Evolutionary conservation across 1,139 yeast genomes (phyloP).

Genomic region (Blastobotrys indianensis): DNA sequence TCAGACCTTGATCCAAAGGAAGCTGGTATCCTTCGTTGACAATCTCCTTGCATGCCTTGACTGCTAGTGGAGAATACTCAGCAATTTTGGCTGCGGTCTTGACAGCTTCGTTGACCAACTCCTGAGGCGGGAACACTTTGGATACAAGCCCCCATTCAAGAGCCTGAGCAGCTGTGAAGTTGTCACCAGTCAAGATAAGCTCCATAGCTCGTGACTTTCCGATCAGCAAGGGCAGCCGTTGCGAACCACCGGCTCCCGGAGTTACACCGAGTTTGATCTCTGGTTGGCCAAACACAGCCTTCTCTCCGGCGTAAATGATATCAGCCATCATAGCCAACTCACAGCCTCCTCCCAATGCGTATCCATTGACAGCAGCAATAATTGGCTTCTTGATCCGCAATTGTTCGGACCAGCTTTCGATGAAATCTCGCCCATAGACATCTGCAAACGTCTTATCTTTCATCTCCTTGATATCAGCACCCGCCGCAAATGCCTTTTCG

Average conservation of each 20-base stretch:
- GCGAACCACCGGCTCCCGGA: conserved; percentile 53
- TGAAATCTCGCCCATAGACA: conserved; percentile 35
- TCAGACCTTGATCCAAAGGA: conserved; percentile 37
- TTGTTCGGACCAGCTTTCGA: conserved; percentile 37
- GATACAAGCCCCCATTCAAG: conserved; percentile 46
- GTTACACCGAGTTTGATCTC: conserved; percentile 48
- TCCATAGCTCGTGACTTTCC: conserved; percentile 49
- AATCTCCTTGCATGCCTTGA: conserved; percentile 43
- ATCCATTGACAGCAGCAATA: conserved; percentile 49
- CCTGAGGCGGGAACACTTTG: conserved; percentile 36
- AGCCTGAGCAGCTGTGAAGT: conserved; percentile 43
- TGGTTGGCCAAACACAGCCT: conserved; percentile 50
- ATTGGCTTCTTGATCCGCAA: conserved; percentile 40
- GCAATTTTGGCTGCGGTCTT: conserved; percentile 42
- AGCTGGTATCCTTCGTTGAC: conserved; percentile 39
- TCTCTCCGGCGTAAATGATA: conserved; percentile 44
- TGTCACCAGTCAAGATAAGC: conserved; percentile 42
- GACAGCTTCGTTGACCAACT: conserved; percentile 41
- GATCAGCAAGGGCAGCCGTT: conserved; percentile 41
- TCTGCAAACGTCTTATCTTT: conserved; percentile 36
- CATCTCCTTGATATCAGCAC: conserved; percentile 52
- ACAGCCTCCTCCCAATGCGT: conserved; percentile 50
- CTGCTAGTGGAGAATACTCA: conserved; percentile 39
- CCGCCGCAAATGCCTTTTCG: conserved; percentile 47
- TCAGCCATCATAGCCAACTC: conserved; percentile 51